Evolutionary conservation across 2,329 filamentous ascomycete genomes (phyloP).

Genomic region (Fusarium mangiferae): DNA sequence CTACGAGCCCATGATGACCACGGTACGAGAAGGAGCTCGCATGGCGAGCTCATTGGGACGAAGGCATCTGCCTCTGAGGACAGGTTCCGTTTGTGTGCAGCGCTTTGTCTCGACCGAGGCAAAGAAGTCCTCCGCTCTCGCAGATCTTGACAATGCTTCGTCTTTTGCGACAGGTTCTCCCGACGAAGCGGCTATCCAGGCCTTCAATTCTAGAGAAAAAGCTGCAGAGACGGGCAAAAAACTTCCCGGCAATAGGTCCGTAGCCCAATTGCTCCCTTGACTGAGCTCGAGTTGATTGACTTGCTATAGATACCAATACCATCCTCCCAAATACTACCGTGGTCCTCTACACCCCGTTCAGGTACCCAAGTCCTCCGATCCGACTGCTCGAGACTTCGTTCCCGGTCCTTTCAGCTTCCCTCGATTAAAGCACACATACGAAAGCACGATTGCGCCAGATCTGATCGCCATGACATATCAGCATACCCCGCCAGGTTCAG

Average conservation of each 20-base stretch:
- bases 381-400: slow-evolving; percentile 85
- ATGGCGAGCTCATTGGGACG: slow-evolving; percentile 47
- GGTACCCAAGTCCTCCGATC: slow-evolving; percentile 86
- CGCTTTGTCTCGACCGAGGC: slow-evolving; percentile 61
- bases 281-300: slow-evolving; percentile 14
- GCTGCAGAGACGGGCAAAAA: slow-evolving; percentile 49
- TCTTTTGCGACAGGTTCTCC: slow-evolving; percentile 58
- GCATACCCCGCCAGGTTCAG: slow-evolving; percentile 83
- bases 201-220: slow-evolving; percentile 55
- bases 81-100: slow-evolving; percentile 43
- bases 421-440: slow-evolving; percentile 89
- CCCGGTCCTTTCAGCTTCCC: slow-evolving; percentile 92
- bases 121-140: slow-evolving; percentile 50
- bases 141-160: slow-evolving; percentile 63
- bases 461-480: slow-evolving; percentile 89
- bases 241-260: slow-evolving; percentile 61
- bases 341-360: slow-evolving; percentile 94
- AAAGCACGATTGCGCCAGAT: slow-evolving; percentile 86
- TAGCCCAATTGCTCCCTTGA: background rate
- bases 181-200: slow-evolving; percentile 51
- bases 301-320: slow-evolving; percentile 85
- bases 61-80: slow-evolving; percentile 42
- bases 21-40: slow-evolving; percentile 54
- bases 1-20: slow-evolving; percentile 50
- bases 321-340: slow-evolving; percentile 92